These are phyloP conservation scores for Saccharomyces hybrid DNA, from an alignment of 1,139 yeast species.

Conservation along the genomic window DNA sequence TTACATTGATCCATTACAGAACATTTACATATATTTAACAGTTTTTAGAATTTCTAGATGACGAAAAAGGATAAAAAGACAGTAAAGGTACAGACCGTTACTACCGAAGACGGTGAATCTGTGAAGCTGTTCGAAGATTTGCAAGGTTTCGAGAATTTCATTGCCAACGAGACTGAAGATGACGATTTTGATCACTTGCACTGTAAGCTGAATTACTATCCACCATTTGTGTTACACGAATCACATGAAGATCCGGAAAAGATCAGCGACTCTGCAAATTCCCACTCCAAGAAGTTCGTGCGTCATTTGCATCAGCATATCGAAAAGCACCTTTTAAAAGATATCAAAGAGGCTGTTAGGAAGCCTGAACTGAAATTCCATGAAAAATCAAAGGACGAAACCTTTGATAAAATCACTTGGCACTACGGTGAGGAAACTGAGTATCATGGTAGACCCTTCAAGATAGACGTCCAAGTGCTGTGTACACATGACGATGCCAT, in stretches of 20 bases:
- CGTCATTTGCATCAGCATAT: constrained; percentile 72
- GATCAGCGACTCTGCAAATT: constrained; percentile 65
- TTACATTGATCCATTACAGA: not conserved
- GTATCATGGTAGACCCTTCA: constrained; percentile 43
- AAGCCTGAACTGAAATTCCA: constrained; percentile 44
- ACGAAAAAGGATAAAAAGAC: constrained; percentile 28
- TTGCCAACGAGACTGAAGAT: constrained; percentile 70
- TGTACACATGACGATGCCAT: constrained; percentile 55
- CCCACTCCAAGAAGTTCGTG: constrained; percentile 62
- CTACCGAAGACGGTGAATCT: constrained; percentile 27
- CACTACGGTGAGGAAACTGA: constrained; percentile 45
- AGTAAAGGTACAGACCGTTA: constrained; percentile 19
- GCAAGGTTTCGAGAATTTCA: constrained; percentile 52
- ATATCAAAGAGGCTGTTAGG: constrained; percentile 56
- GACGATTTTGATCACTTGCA: constrained; percentile 64
- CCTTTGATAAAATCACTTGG: constrained; percentile 44
- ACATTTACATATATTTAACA: not conserved
- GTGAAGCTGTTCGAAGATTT: constrained; percentile 50
- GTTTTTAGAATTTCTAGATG: constrained; percentile 9
- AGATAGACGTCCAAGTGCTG: constrained; percentile 47
- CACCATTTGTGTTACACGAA: constrained; percentile 63
- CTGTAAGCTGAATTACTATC: constrained; percentile 59
- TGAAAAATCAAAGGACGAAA: constrained; percentile 44
- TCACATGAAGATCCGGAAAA: constrained; percentile 65
- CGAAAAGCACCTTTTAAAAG: constrained; percentile 60